Percentiles rank a stretch among this genome's conserved stretches.
Conservation (phyloP, 768 basidiomycete genomes). For the Myochromella boudieri region DNA sequence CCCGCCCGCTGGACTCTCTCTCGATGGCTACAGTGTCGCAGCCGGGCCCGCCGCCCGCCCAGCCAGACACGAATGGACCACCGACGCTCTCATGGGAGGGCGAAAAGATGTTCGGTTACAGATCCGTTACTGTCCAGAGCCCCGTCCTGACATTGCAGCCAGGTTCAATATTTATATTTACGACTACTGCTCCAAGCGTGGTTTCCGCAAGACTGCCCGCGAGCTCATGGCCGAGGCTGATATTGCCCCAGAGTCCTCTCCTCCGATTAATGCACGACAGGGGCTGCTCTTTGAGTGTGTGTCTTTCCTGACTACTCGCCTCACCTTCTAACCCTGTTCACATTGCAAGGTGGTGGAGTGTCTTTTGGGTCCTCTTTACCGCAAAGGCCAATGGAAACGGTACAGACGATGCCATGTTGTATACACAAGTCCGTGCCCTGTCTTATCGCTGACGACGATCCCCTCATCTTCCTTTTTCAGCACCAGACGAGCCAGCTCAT, state of each 20-base stretch:
- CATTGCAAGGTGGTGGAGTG: slow-evolving; percentile 76
- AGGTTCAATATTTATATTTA: slow-evolving; percentile 92
- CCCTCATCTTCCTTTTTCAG: slow-evolving; percentile 14
- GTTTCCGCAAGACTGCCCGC: slow-evolving; percentile 69
- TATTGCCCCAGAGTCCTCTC: slow-evolving; percentile 56
- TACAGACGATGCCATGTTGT: slow-evolving; percentile 70
- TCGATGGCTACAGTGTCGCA: slow-evolving; percentile 29
- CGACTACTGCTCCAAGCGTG: slow-evolving; percentile 82
- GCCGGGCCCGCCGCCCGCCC: slow-evolving; percentile 22
- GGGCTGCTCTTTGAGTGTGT: slow-evolving; percentile 82
- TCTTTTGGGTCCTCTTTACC: slow-evolving; percentile 84
- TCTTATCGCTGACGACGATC: neutral
- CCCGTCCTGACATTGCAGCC: slow-evolving; percentile 9
- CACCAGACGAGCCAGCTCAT: slow-evolving; percentile 27
- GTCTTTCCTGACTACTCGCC: slow-evolving; percentile 12
- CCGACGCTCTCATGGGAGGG: slow-evolving; percentile 70
- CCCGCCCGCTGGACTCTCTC: slow-evolving; percentile 10
- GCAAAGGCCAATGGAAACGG: slow-evolving; percentile 71
- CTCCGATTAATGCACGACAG: slow-evolving; percentile 82
- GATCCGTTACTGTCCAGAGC: slow-evolving; percentile 9
- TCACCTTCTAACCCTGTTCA: slow-evolving; percentile 12
- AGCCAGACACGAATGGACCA: slow-evolving; percentile 21
- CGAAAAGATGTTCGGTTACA: slow-evolving; percentile 69
- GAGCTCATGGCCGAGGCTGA: slow-evolving; percentile 70
- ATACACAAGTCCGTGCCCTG: slow-evolving; percentile 56